Evolutionary conservation across 2,329 filamentous ascomycete species (phyloP), one percentile per base, ranked within the genome.

Genomic region (Chaetomium globosum): DNA sequence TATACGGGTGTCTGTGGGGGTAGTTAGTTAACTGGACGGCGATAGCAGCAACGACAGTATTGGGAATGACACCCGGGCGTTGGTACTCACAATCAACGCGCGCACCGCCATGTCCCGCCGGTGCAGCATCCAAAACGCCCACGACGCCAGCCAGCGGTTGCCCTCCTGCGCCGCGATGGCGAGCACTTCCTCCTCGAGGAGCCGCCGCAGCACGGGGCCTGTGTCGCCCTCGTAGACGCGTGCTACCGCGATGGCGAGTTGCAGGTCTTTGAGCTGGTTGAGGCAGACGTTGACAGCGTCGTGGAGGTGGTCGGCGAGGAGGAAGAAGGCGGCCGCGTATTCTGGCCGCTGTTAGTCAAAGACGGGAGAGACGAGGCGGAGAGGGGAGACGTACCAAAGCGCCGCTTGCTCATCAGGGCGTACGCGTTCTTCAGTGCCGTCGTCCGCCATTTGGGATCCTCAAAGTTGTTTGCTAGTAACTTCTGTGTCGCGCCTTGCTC

Each of bases 371-470:
- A 26, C 8, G 28, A 8, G 3, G 4, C 2, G 16, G 10, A 19
- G 28, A 36, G 26, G 21, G 10, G 39, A 48, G 13, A 73, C 83
- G 74, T 77, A 92, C 90, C 86, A 75, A 97, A 97, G 58, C 95
- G 85, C 53, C 92, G 86, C 77, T 93, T 96, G 69, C 94, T 95
- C 74, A 99, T 88, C 62, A 99, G 78, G 2, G 95, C 94, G 77
- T 97, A 99, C 0, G 95, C 95, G 75, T 99, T 99, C 78, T 99
- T 99, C 66, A 96, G 80, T 0, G 95, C 95, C 4, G 92, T 87
- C 1, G 91, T 96, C 75, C 86, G 90, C 91, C 95, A 98, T 71
- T 91, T 89, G 0, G 88, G 84, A 67, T 97, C 91, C 4, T 87
- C 83, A 76, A 99, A 99, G 75, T 98, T 93, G 73, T 97, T 96